Evolutionary conservation across 176 grass and related monocot species (phyloP).

Genomic region (Ananas comosus): DNA sequence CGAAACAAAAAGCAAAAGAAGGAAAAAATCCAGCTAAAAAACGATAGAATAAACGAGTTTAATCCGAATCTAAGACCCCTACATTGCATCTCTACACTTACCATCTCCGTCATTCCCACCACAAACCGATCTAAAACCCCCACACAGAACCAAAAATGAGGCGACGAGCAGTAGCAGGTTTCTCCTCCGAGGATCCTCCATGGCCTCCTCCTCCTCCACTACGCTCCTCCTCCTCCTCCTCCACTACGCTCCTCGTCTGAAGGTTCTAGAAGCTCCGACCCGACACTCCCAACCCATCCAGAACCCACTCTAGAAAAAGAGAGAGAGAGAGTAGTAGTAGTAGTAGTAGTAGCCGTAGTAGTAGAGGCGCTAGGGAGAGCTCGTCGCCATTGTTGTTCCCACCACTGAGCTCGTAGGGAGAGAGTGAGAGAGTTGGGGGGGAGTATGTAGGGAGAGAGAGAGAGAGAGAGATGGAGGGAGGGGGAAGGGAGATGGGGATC

Average conservation of each 20-base stretch:
- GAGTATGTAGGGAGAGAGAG: not conserved
- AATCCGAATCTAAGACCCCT: not conserved
- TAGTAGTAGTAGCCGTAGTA: not conserved
- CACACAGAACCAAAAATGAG: not conserved
- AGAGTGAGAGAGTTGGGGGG: not conserved
- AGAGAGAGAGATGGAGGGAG: not conserved
- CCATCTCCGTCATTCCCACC: not conserved
- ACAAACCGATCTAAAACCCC: not conserved
- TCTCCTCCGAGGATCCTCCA: too few species aligned
- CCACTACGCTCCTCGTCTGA: too few species aligned
- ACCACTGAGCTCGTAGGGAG: not conserved
- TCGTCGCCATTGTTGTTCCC: not conserved
- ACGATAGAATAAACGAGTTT: not conserved
- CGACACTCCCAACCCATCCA: too few species aligned
- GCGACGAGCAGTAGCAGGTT: not conserved
- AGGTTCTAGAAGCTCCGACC: too few species aligned
- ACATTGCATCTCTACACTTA: not conserved
- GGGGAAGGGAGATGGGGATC: not conserved
- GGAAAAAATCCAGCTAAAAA: not conserved
- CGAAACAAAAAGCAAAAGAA: not conserved
- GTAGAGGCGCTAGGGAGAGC: not conserved
- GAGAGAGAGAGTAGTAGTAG: not conserved
- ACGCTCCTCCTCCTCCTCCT: too few species aligned
- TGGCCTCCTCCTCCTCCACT: too few species aligned
- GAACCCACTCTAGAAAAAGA: too few species aligned